These are phyloP conservation scores for Phalaenopsis hybrid DNA, from an alignment of 116 monocot species.

Conservation along the genomic window DNA sequence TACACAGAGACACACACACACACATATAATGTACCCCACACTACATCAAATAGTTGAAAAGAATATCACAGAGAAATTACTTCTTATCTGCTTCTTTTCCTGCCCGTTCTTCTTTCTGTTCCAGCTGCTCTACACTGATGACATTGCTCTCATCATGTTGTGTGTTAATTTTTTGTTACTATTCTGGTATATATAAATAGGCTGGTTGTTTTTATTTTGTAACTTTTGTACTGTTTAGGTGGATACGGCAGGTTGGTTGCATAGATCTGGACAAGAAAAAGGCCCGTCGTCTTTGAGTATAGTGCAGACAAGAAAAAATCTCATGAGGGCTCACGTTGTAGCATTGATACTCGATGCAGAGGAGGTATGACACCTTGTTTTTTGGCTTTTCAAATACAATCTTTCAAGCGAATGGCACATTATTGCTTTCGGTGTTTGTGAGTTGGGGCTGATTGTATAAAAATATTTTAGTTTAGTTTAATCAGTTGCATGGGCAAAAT, in stretches of 20 bases:
- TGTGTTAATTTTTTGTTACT: background rate
- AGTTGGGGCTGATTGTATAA: background rate
- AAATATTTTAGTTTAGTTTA: background rate
- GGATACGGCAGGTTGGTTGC: constrained; percentile 98
- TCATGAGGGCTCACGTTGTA: constrained; percentile 95
- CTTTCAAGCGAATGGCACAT: background rate
- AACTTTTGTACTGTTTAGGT: constrained; percentile 43
- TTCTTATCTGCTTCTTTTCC: too few relatives aligned
- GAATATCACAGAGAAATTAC: too few relatives aligned
- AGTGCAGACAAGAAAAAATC: constrained; percentile 87
- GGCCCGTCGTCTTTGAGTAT: constrained; percentile 88
- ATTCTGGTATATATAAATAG: background rate
- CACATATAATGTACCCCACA: too few relatives aligned
- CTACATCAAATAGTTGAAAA: too few relatives aligned
- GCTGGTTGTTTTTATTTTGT: constrained; percentile 4
- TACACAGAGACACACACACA: too few relatives aligned
- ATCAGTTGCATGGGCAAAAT: background rate
- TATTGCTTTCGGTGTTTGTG: background rate
- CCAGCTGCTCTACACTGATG: too few relatives aligned
- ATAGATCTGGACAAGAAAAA: constrained; percentile 83
- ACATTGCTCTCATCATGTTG: background rate
- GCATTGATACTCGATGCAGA: constrained; percentile 97
- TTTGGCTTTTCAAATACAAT: background rate
- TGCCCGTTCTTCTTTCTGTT: too few relatives aligned
- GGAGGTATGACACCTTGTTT: constrained; percentile 44